Percentiles rank a stretch among this genome's conserved stretches.
Conservation (phyloP, 805 yeast species). For the Cyberlindnera petersonii region DNA sequence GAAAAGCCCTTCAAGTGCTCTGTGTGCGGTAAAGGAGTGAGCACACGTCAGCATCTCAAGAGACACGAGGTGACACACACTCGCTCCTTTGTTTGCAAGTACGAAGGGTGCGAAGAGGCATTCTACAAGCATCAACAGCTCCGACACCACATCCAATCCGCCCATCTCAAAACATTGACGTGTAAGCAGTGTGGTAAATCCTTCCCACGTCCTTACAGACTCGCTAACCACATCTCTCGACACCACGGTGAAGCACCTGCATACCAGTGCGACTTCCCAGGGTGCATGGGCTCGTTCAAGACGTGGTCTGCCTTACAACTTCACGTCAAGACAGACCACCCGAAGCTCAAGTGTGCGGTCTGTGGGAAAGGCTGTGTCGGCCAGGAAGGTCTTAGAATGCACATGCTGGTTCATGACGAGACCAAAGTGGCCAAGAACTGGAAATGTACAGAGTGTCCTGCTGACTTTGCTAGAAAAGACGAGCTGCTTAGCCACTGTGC, state of each 20-base stretch:
- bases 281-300: conserved; percentile 56
- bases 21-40: conserved; percentile 77
- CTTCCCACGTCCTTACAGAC: conserved; percentile 60
- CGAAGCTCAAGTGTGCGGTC: conserved; percentile 55
- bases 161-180: conserved; percentile 52
- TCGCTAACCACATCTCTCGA: conserved; percentile 62
- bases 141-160: conserved; percentile 62
- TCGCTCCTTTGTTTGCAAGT: conserved; percentile 55
- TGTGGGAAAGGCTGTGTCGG: conserved; percentile 78
- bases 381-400: conserved; percentile 62
- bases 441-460: conserved; percentile 58
- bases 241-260: conserved; percentile 56
- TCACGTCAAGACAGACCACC: conserved; percentile 72
- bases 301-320: conserved; percentile 71
- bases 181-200: conserved; percentile 62
- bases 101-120: conserved; percentile 58
- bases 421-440: conserved; percentile 40
- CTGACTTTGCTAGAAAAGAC: conserved; percentile 50
- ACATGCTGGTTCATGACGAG: conserved; percentile 68
- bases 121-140: conserved; percentile 76
- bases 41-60: conserved; percentile 71
- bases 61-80: conserved; percentile 84
- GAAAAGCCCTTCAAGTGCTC: conserved; percentile 71
- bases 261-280: conserved; percentile 58
- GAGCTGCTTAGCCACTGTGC: conserved; percentile 56